Conservation (phyloP, 2,329 filamentous ascomycete genomes). For the Blastomyces gilchristii region DNA sequence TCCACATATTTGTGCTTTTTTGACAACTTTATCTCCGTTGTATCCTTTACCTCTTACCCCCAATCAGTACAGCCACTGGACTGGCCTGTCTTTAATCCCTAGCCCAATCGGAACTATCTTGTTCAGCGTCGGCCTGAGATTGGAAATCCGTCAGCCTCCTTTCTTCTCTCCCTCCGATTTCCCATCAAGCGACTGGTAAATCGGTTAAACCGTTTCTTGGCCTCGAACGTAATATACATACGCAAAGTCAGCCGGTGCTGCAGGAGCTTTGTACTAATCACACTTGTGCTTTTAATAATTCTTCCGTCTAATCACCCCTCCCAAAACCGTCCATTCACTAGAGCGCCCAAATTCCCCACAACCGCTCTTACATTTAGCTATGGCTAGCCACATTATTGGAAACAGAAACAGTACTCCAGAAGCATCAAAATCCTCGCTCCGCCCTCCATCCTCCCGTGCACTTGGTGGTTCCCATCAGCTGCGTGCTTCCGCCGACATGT, state of each 20-base stretch:
- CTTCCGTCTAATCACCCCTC: slow-evolving; percentile 4
- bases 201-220: slow-evolving; percentile 14
- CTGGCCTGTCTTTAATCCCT: slow-evolving; percentile 34
- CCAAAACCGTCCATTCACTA: slow-evolving; percentile 2
- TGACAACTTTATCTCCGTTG: slow-evolving; percentile 13
- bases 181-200: slow-evolving; percentile 6
- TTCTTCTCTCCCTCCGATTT: not conserved
- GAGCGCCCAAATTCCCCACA: not conserved
- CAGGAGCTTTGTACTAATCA: slow-evolving; percentile 51
- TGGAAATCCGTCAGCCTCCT: not conserved
- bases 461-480: slow-evolving; percentile 74
- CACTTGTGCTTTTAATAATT: slow-evolving; percentile 25
- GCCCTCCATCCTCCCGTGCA: slow-evolving; percentile 73
- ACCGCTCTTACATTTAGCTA: slow-evolving; percentile 17
- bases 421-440: slow-evolving; percentile 66
- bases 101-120: slow-evolving; percentile 18
- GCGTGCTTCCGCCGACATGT: slow-evolving; percentile 93
- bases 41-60: slow-evolving; percentile 17
- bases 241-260: slow-evolving; percentile 63
- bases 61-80: slow-evolving; percentile 37
- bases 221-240: slow-evolving; percentile 14
- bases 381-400: slow-evolving; percentile 58
- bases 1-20: slow-evolving; percentile 14
- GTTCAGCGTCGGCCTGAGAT: not conserved
- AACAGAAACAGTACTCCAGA: slow-evolving; percentile 98